These are phyloP conservation scores for Lipomyces kockii DNA, from an alignment of 805 yeast genomes.

Conservation along the genomic window DNA sequence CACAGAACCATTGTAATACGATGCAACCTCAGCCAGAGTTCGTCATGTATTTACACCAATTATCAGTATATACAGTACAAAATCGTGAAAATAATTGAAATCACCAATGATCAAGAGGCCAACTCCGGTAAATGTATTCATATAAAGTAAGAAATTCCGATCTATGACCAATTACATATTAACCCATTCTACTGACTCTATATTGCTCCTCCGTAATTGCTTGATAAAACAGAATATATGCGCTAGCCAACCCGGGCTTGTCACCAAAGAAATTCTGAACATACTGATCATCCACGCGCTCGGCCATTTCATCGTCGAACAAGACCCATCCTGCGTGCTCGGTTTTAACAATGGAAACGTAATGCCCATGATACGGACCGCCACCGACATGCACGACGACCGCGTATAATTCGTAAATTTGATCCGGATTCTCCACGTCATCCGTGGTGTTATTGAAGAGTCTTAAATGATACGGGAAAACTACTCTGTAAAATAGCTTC, in stretches of 20 bases:
- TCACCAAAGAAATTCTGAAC: slow-evolving; percentile 89
- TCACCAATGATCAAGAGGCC: background rate
- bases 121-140: background rate
- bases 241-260: slow-evolving; percentile 84
- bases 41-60: background rate
- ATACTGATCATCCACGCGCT: slow-evolving; percentile 78
- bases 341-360: slow-evolving; percentile 83
- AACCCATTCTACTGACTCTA: background rate
- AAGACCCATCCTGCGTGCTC: slow-evolving; percentile 82
- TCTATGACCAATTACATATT: too few relatives aligned
- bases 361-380: slow-evolving; percentile 97
- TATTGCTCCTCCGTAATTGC: slow-evolving; percentile 52
- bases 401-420: slow-evolving; percentile 78
- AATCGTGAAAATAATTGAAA: background rate
- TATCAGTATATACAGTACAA: background rate
- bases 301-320: slow-evolving; percentile 95
- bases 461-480: slow-evolving; percentile 74
- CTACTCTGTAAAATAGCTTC: slow-evolving; percentile 82
- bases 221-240: slow-evolving; percentile 84
- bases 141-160: too few relatives aligned
- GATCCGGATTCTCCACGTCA: slow-evolving; percentile 56
- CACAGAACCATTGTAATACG: too few relatives aligned
- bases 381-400: slow-evolving; percentile 95
- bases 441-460: slow-evolving; percentile 67
- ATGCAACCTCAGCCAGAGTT: too few relatives aligned